Base-by-base conservation (phyloP, 2,329 filamentous ascomycete species). In the Cladophialophora exuberans region DNA sequence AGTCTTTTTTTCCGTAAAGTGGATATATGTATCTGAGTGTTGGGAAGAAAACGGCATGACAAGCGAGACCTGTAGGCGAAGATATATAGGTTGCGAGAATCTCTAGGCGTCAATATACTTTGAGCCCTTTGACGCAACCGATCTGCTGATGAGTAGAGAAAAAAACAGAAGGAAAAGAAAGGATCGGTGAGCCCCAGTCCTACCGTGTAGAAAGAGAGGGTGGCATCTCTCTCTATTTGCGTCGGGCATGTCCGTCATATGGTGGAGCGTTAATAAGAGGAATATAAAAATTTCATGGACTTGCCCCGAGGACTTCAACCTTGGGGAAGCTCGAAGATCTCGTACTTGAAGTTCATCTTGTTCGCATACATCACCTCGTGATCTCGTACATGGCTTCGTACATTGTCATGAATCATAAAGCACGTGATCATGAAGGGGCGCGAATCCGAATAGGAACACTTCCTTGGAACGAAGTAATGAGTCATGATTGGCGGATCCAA, bases 91-190 rank as follows among this genome's bases (percentile, higher is more conserved):
- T 6, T 26, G 6, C 26, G 15, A n/a, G 11, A 6, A 18, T 25
- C 6, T 5, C 20, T 23, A 15, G 39, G 11, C 20, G 4, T 3
- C 6, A 39, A 11, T 15, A 2, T 42, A 11, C 23, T 11, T 22
- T 22, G 6, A 38, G 23, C 6, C 25, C 15, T 42, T 11, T n/a
- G 10, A 23, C 31, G 18, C 33, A 25, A 31, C 45, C 38, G 9
- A n/a, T 20, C 48, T 42, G 48, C 23, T 51, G 48, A 51, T 28
- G 20, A 43, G 48, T 26, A 51, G 35, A 42, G 23, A 30, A 42
- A 23, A 46, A 20, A 20, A 43, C 22, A 50, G 15, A 31, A 10
- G 25, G 15, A 17, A 50, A 39, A 39, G 23, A 39, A 31, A 15
- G 41, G 20, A 13, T 23, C 23, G 33, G 25, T 18, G 46, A 49